A percentile compares a stretch with the other conserved stretches of the same genome.
These are phyloP conservation scores for Pestalotiopsis sp. DNA, from an alignment of 2,329 filamentous ascomycete genomes.

Conservation along the genomic window DNA sequence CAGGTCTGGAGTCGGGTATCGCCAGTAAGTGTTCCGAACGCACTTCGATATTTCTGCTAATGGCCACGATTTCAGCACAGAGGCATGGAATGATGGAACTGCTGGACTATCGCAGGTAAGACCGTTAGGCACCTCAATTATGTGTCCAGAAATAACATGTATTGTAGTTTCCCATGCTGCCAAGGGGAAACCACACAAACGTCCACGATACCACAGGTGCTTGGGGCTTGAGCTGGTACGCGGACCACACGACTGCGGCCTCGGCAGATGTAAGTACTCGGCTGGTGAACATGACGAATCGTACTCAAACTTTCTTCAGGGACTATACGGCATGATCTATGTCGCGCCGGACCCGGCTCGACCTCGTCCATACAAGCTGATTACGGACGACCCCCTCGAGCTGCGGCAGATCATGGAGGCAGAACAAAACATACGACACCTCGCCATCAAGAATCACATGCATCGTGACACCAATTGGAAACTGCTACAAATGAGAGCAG, in stretches of 20 bases:
- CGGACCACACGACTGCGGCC: constrained; percentile 19
- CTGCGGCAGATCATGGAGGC: constrained; percentile 19
- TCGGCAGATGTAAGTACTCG: constrained; percentile 14
- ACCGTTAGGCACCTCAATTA: background rate
- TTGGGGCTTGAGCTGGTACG: constrained; percentile 22
- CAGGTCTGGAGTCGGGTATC: background rate
- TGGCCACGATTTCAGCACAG: constrained; percentile 10
- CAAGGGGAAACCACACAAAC: constrained; percentile 18
- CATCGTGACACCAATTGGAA: constrained; percentile 21
- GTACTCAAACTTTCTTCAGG: constrained; percentile 6
- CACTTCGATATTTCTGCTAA: background rate
- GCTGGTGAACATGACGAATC: background rate
- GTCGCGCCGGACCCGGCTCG: constrained; percentile 19
- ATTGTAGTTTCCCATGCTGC: constrained; percentile 17
- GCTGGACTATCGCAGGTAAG: constrained; percentile 18
- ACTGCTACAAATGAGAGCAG: constrained; percentile 19
- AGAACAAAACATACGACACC: constrained; percentile 17
- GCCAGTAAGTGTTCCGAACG: background rate
- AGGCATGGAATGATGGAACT: constrained; percentile 21
- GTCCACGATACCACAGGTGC: constrained; percentile 18
- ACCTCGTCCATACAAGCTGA: constrained; percentile 18
- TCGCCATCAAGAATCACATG: constrained; percentile 21
- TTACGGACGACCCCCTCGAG: constrained; percentile 15
- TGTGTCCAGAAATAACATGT: background rate
- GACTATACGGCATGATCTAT: constrained; percentile 19